These are phyloP conservation scores for Silene noctiflora DNA, from an alignment of 179 eudicot species.

Conservation along the genomic window DNA sequence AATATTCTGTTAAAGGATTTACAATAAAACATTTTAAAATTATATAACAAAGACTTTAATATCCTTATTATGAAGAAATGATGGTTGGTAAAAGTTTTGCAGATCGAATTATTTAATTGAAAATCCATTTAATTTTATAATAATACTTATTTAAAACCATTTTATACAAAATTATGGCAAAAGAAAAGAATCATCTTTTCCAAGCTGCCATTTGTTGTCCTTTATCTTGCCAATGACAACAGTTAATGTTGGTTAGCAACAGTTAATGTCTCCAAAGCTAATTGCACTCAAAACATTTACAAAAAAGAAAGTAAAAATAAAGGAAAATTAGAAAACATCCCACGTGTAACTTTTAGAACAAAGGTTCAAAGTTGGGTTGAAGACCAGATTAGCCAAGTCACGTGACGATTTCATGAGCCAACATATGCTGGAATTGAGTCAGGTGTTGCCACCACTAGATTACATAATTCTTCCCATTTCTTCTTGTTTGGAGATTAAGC, in stretches of 20 bases:
- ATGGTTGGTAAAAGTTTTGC: too few relatives aligned
- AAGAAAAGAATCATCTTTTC: conserved; percentile 20
- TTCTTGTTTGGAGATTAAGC: background rate
- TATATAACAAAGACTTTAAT: too few relatives aligned
- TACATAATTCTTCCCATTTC: background rate
- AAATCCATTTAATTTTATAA: too few relatives aligned
- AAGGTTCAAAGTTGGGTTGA: conserved; percentile 20
- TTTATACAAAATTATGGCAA: too few relatives aligned
- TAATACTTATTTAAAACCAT: too few relatives aligned
- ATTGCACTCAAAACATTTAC: background rate
- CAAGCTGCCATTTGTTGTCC: conserved; percentile 23
- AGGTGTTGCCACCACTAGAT: background rate
- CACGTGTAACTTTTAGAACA: conserved; percentile 26
- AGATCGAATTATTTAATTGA: too few relatives aligned
- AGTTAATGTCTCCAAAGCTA: conserved; percentile 28
- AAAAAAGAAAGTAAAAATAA: background rate
- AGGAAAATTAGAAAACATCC: background rate
- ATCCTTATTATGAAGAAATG: too few relatives aligned
- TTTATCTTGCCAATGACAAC: conserved; percentile 25
- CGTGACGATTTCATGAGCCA: conserved; percentile 27
- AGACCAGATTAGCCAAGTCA: conserved; percentile 24
- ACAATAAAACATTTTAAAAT: too few relatives aligned
- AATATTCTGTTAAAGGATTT: too few relatives aligned
- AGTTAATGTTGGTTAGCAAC: conserved; percentile 33
- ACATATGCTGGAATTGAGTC: background rate